These are phyloP conservation scores for Ophiostoma ips DNA, from an alignment of 2,329 filamentous ascomycete genomes.

Conservation along the genomic window DNA sequence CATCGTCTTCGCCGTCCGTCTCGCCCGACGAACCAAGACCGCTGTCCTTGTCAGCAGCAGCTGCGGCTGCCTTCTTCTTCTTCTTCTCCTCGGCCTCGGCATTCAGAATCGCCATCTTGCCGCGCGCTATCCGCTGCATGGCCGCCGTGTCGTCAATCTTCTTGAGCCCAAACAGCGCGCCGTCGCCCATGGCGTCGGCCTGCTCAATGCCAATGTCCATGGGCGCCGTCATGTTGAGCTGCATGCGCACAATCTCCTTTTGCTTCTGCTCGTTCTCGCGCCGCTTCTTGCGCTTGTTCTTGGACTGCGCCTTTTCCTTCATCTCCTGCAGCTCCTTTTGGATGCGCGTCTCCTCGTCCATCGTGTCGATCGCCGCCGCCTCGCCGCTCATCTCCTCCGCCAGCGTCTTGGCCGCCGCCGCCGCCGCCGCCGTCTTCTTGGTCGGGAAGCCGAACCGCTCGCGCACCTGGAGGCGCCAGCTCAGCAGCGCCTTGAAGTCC, in stretches of 20 bases:
- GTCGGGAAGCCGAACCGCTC: constrained; percentile 79
- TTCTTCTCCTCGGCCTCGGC: constrained; percentile 11
- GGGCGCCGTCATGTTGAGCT: constrained; percentile 91
- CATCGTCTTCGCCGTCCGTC: constrained; percentile 43
- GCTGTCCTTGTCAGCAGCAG: constrained; percentile 37
- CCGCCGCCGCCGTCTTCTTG: constrained; percentile 44
- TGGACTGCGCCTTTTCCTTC: constrained; percentile 61
- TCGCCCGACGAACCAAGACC: constrained; percentile 40
- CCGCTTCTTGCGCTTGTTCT: constrained; percentile 70
- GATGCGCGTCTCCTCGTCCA: constrained; percentile 89
- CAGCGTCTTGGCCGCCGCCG: constrained; percentile 34
- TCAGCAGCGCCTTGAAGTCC: constrained; percentile 80
- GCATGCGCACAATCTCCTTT: constrained; percentile 89
- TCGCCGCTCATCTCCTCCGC: constrained; percentile 51
- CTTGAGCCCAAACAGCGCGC: constrained; percentile 78
- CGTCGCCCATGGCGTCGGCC: constrained; percentile 60
- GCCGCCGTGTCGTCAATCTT: constrained; percentile 63
- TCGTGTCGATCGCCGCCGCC: constrained; percentile 62
- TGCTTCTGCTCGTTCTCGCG: constrained; percentile 89
- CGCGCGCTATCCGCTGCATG: constrained; percentile 54
- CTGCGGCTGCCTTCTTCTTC: constrained; percentile 24
- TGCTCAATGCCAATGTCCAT: constrained; percentile 94
- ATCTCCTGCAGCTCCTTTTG: constrained; percentile 76
- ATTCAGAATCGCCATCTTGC: constrained; percentile 57
- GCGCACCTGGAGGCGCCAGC: constrained; percentile 78